Evolutionary conservation across 176 grass and related monocot genomes (phyloP).

Genomic region (Olyra latifolia): DNA sequence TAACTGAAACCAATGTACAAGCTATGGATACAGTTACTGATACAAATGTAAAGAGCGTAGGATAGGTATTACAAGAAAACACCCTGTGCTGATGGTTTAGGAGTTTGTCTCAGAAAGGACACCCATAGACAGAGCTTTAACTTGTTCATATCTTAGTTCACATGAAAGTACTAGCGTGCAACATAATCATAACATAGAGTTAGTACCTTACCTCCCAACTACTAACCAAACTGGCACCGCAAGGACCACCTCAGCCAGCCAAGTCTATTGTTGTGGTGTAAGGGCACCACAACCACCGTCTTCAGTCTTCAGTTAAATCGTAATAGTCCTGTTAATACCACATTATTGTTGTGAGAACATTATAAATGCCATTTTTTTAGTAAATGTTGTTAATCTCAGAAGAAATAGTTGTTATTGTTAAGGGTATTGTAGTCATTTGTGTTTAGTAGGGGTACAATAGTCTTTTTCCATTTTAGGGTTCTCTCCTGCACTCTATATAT

Average conservation of each 20-base stretch:
- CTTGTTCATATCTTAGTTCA: not conserved
- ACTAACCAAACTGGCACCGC: conserved; percentile 26
- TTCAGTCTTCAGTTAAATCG: not conserved
- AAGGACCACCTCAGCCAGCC: conserved; percentile 27
- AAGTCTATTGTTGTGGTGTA: not conserved
- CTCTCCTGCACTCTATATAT: too few species aligned
- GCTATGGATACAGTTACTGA: not conserved
- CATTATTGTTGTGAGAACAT: not conserved
- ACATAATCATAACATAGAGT: conserved; percentile 15
- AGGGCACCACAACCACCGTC: not conserved
- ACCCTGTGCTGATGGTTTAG: not conserved
- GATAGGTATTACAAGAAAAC: not conserved
- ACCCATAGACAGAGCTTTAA: conserved; percentile 1
- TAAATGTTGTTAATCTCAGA: not conserved
- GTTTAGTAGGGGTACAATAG: too few species aligned
- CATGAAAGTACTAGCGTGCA: conserved; percentile 14
- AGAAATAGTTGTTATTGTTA: not conserved
- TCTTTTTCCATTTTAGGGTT: too few species aligned
- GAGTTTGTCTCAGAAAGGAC: not conserved
- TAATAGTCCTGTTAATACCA: not conserved
- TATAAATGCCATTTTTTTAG: not conserved
- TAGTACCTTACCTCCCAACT: conserved; percentile 37
- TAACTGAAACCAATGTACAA: not conserved
- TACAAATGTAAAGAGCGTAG: not conserved
- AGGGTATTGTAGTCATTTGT: too few species aligned